Conservation (phyloP, 75 land plant genomes). For the Cunninghamia lanceolata region DNA sequence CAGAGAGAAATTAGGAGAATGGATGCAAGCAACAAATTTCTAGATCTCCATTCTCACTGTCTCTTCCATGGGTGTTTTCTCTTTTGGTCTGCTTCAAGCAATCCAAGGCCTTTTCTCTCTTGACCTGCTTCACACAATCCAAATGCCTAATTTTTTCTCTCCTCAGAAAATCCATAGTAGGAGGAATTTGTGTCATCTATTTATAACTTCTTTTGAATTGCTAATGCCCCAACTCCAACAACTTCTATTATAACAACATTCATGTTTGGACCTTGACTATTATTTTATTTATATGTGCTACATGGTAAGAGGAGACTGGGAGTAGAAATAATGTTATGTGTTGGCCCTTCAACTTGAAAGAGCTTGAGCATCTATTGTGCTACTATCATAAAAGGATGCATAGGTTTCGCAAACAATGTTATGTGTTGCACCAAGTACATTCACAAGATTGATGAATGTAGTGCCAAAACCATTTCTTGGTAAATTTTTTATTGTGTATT, state of each 20-base stretch:
- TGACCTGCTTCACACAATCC: not conserved
- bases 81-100: not conserved
- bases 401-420: no score
- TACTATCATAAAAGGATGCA: no score
- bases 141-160: not conserved
- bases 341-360: constrained; percentile 57
- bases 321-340: constrained; percentile 12
- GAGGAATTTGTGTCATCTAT: not conserved
- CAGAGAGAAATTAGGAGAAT: constrained; percentile 52
- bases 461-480: no score
- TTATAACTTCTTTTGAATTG: constrained; percentile 25
- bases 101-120: no score
- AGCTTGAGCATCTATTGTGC: no score
- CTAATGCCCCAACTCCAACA: constrained; percentile 28
- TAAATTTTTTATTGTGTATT: no score
- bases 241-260: constrained; percentile 24
- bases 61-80: constrained; percentile 13
- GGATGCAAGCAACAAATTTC: constrained; percentile 20
- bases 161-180: not conserved
- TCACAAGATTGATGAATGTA: no score
- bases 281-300: constrained; percentile 27
- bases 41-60: constrained; percentile 34
- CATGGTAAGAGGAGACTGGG: constrained; percentile 30
- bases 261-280: constrained; percentile 29
- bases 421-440: no score